These are phyloP conservation scores for Casuarina equisetifolia DNA, from an alignment of 306 rosid species.

Conservation along the genomic window DNA sequence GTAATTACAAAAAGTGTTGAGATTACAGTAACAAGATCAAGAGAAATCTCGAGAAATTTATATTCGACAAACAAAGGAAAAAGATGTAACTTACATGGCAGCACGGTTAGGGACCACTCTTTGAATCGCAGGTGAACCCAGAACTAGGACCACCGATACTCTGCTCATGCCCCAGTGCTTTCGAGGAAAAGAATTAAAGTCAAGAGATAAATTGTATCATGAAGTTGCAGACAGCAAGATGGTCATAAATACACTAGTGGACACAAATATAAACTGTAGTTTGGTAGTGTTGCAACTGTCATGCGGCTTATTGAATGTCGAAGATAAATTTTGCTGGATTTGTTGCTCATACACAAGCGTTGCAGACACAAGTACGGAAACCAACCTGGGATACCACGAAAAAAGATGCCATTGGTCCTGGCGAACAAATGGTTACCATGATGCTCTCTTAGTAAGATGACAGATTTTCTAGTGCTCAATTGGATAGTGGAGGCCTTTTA, in stretches of 20 bases:
- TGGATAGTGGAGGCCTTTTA: background rate
- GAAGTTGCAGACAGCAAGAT: background rate
- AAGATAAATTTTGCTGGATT: background rate
- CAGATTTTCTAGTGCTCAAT: background rate
- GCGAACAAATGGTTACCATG: no score
- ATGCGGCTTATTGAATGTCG: background rate
- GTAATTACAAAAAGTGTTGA: background rate
- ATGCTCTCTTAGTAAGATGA: no score
- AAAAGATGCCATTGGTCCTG: background rate
- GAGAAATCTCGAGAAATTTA: background rate
- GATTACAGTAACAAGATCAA: background rate
- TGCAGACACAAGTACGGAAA: background rate
- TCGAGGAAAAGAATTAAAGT: constrained; percentile 10
- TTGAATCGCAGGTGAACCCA: background rate
- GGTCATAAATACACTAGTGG: no score
- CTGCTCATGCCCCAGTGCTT: constrained; percentile 1
- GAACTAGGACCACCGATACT: background rate
- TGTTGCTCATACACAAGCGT: background rate
- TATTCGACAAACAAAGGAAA: no score
- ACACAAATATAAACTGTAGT: background rate
- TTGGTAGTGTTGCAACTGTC: background rate
- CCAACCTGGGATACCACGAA: background rate
- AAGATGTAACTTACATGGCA: background rate
- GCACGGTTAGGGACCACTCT: background rate
- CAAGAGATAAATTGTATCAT: background rate